Evolutionary conservation across 2,329 filamentous ascomycete species (phyloP).

Genomic region (Endoconidiophora laricicola): DNA sequence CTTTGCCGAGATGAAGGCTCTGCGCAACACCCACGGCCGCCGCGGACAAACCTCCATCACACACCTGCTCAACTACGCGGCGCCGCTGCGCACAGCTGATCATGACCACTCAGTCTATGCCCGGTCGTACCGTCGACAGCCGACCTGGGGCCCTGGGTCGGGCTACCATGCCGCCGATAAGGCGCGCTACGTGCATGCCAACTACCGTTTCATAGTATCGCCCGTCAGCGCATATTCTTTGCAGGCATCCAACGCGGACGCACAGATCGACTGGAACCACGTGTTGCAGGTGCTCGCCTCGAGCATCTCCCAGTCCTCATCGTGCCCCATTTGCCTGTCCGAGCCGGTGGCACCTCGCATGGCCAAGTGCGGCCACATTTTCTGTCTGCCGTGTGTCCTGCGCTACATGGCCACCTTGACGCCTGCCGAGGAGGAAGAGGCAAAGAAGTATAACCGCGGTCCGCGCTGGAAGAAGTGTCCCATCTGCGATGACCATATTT

Average conservation of each 20-base stretch:
- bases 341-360: conserved; percentile 87
- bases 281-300: conserved; percentile 87
- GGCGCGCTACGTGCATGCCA: conserved; percentile 78
- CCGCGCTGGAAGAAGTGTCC: conserved; percentile 87
- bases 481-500: conserved; percentile 88
- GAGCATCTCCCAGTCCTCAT: conserved; percentile 69
- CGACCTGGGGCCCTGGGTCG: conserved; percentile 71
- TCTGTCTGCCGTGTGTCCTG: conserved; percentile 83
- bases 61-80: conserved; percentile 81
- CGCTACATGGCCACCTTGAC: conserved; percentile 72
- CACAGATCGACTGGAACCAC: conserved; percentile 77
- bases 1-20: conserved; percentile 58
- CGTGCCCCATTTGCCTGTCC: conserved; percentile 88
- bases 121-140: conserved; percentile 49
- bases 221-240: conserved; percentile 63
- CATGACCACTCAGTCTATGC: conserved; percentile 36
- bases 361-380: conserved; percentile 94
- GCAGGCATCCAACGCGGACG: conserved; percentile 73
- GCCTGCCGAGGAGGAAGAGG: conserved; percentile 49
- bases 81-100: conserved; percentile 52
- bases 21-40: conserved; percentile 42
- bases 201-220: conserved; percentile 91
- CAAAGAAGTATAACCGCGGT: conserved; percentile 46
- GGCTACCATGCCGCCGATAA: conserved; percentile 86
- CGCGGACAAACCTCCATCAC: conserved; percentile 95